Percentiles rank a stretch among this genome's conserved stretches.
phyloP scores from a whole-genome alignment of 345 rosid species.

The Rubroshorea leprosula region DNA sequence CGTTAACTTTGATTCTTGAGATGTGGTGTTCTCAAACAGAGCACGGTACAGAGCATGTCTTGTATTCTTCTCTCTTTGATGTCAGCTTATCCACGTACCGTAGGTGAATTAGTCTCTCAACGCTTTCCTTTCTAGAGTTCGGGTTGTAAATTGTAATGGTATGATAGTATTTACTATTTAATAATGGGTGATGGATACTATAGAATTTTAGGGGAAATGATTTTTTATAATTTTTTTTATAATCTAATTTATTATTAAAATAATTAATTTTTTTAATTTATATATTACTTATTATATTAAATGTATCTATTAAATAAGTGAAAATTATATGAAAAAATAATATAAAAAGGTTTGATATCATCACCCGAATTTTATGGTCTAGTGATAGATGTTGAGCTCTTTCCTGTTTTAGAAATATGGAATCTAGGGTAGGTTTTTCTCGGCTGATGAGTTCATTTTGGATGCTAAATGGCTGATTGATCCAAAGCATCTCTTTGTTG shows the following conservation, averaged over 20 bases:
- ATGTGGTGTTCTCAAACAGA: conserved; percentile 20
- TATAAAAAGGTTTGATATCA: too few species aligned
- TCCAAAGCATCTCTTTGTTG: conserved; percentile 87
- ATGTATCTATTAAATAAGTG: too few species aligned
- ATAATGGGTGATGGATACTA: not conserved
- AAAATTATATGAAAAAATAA: too few species aligned
- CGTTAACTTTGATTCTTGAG: conserved; percentile 23
- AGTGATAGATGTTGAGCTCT: conserved; percentile 21
- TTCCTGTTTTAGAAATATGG: conserved; percentile 45
- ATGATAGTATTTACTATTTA: too few species aligned
- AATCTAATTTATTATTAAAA: too few species aligned
- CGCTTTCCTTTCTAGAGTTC: conserved; percentile 19
- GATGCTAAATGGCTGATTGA: conserved; percentile 85
- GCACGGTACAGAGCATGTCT: conserved; percentile 29
- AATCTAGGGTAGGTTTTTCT: conserved; percentile 55
- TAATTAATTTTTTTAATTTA: too few species aligned
- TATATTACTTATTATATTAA: too few species aligned
- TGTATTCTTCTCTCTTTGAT: conserved; percentile 19
- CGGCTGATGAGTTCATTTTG: conserved; percentile 41
- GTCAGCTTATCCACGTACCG: conserved; percentile 29
- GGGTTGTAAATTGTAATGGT: too few species aligned
- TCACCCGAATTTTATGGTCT: conserved; percentile 16
- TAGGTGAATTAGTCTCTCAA: conserved; percentile 25
- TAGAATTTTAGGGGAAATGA: too few species aligned
- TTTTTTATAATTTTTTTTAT: too few species aligned